These are phyloP conservation scores for Diutina mesorugosa DNA, from an alignment of 1,139 yeast species.

Conservation along the genomic window DNA sequence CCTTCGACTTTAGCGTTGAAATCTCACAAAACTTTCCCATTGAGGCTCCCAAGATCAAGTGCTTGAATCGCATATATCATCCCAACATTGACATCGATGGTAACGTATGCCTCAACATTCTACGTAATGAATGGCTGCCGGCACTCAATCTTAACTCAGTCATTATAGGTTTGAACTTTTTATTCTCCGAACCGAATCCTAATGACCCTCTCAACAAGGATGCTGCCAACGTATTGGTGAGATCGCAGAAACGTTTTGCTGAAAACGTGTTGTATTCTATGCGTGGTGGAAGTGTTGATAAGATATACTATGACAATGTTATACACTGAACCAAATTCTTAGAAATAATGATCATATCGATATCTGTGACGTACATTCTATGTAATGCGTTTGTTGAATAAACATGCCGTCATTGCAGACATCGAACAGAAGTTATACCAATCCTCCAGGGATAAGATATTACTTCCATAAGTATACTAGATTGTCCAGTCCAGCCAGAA, in stretches of 20 bases:
- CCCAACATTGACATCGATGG: slow-evolving; percentile 91
- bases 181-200: slow-evolving; percentile 84
- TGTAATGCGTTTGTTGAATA: not conserved
- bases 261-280: slow-evolving; percentile 49
- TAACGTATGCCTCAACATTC: slow-evolving; percentile 79
- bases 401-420: not conserved
- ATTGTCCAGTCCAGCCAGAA: slow-evolving; percentile 50
- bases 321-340: slow-evolving; percentile 4
- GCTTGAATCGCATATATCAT: slow-evolving; percentile 67
- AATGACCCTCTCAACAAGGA: slow-evolving; percentile 86
- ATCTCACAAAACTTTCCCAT: slow-evolving; percentile 75
- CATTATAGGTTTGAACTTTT: slow-evolving; percentile 72
- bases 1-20: slow-evolving; percentile 50
- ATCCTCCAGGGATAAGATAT: not conserved
- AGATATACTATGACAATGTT: slow-evolving; percentile 53
- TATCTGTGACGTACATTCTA: no score
- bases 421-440: not conserved
- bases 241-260: slow-evolving; percentile 42
- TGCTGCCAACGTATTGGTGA: slow-evolving; percentile 68
- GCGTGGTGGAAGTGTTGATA: slow-evolving; percentile 58
- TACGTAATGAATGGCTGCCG: slow-evolving; percentile 95
- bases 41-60: slow-evolving; percentile 79
- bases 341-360: no score
- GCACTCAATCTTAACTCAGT: slow-evolving; percentile 74
- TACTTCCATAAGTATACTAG: slow-evolving; percentile 40